phyloP scores from a whole-genome alignment of 768 basidiomycete species.

The Phallus indusiatus region DNA sequence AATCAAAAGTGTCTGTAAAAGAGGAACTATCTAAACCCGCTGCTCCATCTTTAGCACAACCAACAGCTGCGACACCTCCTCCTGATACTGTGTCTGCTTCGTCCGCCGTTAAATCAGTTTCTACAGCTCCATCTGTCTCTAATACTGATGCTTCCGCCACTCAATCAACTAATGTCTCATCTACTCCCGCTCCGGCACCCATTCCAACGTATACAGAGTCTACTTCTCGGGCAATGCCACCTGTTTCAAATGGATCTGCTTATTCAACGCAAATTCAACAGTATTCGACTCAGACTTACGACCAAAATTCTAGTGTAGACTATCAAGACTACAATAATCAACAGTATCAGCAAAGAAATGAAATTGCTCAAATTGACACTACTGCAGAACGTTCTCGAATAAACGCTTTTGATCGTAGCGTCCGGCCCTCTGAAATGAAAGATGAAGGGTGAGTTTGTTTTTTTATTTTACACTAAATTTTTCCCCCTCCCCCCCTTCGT shows the following conservation, averaged over 20 bases:
- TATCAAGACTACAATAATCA: conserved; percentile 14
- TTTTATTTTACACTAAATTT: neutral
- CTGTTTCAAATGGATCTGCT: conserved; percentile 21
- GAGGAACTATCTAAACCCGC: conserved; percentile 14
- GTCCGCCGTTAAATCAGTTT: neutral
- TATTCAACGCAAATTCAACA: conserved; percentile 46
- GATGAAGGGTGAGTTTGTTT: conserved; percentile 87
- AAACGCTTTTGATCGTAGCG: conserved; percentile 48
- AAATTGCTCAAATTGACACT: conserved; percentile 1
- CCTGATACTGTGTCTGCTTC: neutral
- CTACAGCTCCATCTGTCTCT: neutral
- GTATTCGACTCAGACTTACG: conserved; percentile 58
- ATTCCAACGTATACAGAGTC: neutral
- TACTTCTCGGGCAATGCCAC: conserved; percentile 15
- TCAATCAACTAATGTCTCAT: conserved; percentile 18
- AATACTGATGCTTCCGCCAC: neutral
- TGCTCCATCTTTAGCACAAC: conserved; percentile 1
- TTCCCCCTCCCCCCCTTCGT: too few relatives aligned
- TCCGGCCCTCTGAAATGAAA: conserved; percentile 87
- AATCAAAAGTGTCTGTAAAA: conserved; percentile 16
- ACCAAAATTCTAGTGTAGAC: conserved; percentile 44
- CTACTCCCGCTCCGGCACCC: conserved; percentile 20
- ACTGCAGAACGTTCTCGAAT: conserved; percentile 9
- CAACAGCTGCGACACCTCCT: neutral
- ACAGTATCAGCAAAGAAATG: conserved; percentile 2